Evolutionary conservation across 768 basidiomycete genomes (phyloP), one percentile per base, ranked within the genome.

Genomic region (Boletus sensibilis): DNA sequence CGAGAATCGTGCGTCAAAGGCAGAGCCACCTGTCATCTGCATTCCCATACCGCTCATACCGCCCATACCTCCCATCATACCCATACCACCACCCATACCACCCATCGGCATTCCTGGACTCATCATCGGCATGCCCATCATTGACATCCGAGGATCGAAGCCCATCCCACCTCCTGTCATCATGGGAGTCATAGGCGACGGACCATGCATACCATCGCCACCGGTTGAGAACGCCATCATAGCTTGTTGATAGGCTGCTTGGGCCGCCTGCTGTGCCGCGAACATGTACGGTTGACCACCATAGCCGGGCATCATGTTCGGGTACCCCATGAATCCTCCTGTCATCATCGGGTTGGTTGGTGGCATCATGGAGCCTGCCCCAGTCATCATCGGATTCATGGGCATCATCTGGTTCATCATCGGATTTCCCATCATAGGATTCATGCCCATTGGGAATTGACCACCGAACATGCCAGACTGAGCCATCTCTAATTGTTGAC

Each of bases 401-500:
- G 75, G 75, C 77, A 81, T 79, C 80, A 81, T 62, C 5, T 57
- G 57, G 56, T 63, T 68, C 65, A 66, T 80, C 79, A 82, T 88
- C 44, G 86, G 86, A 64, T 85, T 88, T 29, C 61, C 74, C 84
- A 89, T 85, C 88, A 89, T 88, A 2, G 86, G 85, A 69, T 87
- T 86, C 72, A 71, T 86, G 53, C 57, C 67, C 71, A 73, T 68
- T 29, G 73, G 65, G 62, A 72, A 73, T 56, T 72, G 75, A 59
- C 75, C 82, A 38, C 77, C 81, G 65, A 86, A 90, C 81, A 90
- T 82, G 55, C 85, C 86, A 66, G 87, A 84, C 64, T 91, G 87
- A 82, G 92, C 90, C 69, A 95, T 91, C 65, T 97, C 93, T 52
- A 94, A 76, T 65, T 96, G 94, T 71, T 90, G 86, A 42, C 87